phyloP scores from a whole-genome alignment of 202 grass and related monocot genomes.

The Zizania palustris region DNA sequence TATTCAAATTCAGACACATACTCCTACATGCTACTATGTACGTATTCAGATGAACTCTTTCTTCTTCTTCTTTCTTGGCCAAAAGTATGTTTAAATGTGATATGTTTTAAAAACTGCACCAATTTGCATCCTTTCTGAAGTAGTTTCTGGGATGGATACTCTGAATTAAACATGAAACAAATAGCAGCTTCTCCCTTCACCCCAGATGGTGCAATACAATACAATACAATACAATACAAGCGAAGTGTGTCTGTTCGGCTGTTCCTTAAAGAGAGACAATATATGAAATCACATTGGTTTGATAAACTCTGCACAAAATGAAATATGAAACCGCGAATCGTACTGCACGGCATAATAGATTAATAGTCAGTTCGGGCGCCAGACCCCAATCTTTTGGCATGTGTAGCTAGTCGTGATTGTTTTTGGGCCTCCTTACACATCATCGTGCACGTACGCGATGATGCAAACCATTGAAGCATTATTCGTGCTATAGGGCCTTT shows the following conservation, averaged over 20 bases:
- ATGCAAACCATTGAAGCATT: no score
- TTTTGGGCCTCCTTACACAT: no score
- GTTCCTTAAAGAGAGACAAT: background rate
- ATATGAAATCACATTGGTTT: background rate
- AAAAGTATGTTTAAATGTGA: background rate
- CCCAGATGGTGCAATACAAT: background rate
- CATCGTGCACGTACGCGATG: no score
- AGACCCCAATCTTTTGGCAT: no score
- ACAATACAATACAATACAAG: background rate
- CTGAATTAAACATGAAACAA: background rate
- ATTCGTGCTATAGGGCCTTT: no score
- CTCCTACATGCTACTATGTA: background rate
- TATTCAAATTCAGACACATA: background rate
- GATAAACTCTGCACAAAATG: slow-evolving; percentile 8
- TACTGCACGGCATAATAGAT: background rate
- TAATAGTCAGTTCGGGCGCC: no score
- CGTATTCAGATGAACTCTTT: background rate
- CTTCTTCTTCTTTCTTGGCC: background rate
- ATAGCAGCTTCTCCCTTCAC: background rate
- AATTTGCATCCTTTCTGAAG: background rate
- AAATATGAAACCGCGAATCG: background rate
- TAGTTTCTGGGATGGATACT: background rate
- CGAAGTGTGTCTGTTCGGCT: background rate
- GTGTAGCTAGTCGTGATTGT: no score
- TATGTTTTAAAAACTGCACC: background rate